Percentiles rank a stretch among this genome's conserved stretches.
Evolutionary conservation across 129 eudicot species (phyloP).

Genomic region (Tanacetum coccineum): DNA sequence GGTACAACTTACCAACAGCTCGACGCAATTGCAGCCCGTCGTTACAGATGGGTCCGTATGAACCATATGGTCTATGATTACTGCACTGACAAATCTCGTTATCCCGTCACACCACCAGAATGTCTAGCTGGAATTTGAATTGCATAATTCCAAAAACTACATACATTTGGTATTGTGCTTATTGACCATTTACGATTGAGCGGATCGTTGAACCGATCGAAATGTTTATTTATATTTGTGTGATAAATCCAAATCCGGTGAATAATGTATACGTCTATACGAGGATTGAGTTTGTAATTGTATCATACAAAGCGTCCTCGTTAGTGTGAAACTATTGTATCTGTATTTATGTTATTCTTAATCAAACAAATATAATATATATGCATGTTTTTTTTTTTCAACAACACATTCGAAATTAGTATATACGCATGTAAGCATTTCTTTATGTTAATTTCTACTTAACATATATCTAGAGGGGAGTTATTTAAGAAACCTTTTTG

Average conservation of each 20-base stretch:
- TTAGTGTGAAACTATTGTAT: slow-evolving; percentile 17
- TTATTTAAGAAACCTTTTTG: too few species aligned
- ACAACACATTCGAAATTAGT: too few species aligned
- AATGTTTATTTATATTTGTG: slow-evolving; percentile 14
- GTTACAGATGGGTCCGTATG: slow-evolving; percentile 76
- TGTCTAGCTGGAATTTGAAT: slow-evolving; percentile 59
- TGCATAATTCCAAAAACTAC: background rate
- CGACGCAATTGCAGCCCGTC: slow-evolving; percentile 49
- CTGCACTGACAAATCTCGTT: slow-evolving; percentile 72
- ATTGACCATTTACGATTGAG: background rate
- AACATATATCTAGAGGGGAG: too few species aligned
- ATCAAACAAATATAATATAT: too few species aligned
- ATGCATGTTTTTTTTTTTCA: too few species aligned
- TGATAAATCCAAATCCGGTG: slow-evolving; percentile 12
- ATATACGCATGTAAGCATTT: too few species aligned
- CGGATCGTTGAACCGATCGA: background rate
- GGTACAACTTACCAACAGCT: slow-evolving; percentile 57
- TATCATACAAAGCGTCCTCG: slow-evolving; percentile 6
- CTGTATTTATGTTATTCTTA: background rate
- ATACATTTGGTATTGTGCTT: background rate
- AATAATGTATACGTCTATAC: slow-evolving; percentile 16
- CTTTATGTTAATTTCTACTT: too few species aligned
- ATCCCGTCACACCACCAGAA: slow-evolving; percentile 74
- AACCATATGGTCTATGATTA: slow-evolving; percentile 94
- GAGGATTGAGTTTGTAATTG: slow-evolving; percentile 26